These are phyloP conservation scores for Macrolepiota fuliginosa DNA, from an alignment of 768 basidiomycete species.

Conservation along the genomic window DNA sequence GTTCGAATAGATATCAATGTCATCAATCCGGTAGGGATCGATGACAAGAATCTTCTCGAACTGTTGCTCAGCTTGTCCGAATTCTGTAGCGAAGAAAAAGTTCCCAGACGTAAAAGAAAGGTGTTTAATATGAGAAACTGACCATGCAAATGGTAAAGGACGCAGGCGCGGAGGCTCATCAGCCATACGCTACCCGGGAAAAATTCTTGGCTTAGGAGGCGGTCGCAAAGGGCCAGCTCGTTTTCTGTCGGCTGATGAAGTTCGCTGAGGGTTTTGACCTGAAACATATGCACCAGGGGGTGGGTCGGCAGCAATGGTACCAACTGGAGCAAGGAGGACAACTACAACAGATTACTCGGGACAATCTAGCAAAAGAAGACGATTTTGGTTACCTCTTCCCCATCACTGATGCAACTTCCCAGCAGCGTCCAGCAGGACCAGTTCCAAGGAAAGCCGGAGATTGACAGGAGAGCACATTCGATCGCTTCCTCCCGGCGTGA, in stretches of 20 bases:
- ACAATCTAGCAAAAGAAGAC: neutral
- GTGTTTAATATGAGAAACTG: slow-evolving; percentile 22
- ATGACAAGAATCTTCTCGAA: slow-evolving; percentile 79
- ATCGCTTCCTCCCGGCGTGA: slow-evolving; percentile 84
- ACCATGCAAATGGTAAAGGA: slow-evolving; percentile 91
- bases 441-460: slow-evolving; percentile 83
- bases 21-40: slow-evolving; percentile 90
- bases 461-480: slow-evolving; percentile 72
- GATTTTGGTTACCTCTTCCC: slow-evolving; percentile 66
- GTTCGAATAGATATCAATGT: slow-evolving; percentile 95
- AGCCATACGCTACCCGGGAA: slow-evolving; percentile 87
- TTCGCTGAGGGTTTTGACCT: slow-evolving; percentile 86
- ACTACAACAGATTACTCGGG: slow-evolving; percentile 28
- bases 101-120: slow-evolving; percentile 6
- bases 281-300: slow-evolving; percentile 65
- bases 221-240: slow-evolving; percentile 79
- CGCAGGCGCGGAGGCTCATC: slow-evolving; percentile 82
- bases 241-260: slow-evolving; percentile 87
- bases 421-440: slow-evolving; percentile 92
- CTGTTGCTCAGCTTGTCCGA: slow-evolving; percentile 77
- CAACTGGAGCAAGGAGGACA: slow-evolving; percentile 46
- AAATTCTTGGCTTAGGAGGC: slow-evolving; percentile 62
- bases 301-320: slow-evolving; percentile 45
- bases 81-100: slow-evolving; percentile 52
- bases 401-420: slow-evolving; percentile 74